Base-by-base conservation (phyloP, 352 stramenopile species). In the Globisporangium yorkense region DNA sequence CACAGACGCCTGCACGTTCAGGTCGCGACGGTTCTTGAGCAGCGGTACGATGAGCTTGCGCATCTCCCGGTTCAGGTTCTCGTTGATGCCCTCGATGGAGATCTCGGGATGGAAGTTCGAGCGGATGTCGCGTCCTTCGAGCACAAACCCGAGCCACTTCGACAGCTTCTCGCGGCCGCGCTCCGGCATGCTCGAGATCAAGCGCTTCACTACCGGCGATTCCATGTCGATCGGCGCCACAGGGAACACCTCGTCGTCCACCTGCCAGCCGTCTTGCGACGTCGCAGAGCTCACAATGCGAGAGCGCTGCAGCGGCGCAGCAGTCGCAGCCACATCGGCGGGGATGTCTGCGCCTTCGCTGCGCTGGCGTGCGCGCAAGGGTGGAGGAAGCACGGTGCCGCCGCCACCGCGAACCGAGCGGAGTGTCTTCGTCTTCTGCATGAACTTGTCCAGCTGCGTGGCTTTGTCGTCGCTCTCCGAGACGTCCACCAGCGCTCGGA, bases 151-250 rank as follows among this genome's bases (percentile, higher is more conserved):
- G 40, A 90, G 71, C 80, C 80, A 90, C 51, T 90, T 88, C 18
- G 71, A 70, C 50, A 90, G 79, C 53, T 88, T 88, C 61, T 81
- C 74, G 44, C 72, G 70, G 0, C 80, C 74, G 59, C 66, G 77
- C 43, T 84, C 80, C 1, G 77, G 77, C 74, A 90, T 82, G 47
- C 61, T 84, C n/a, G 64, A 64, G 51, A 88, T 83, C 41, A 90
- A 59, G 0, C 75, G 74, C 63, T 90, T 74, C 5, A 88, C 71
- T 13, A 90, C 74, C 7, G 78, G 74, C n/a, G 80, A 90, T 37
- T 90, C 80, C 78, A 90, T 86, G 52, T 87, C 71, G 46, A 90
- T 85, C 9, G 77, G 80, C 1, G 72, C 77, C 43, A 83, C 61
- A 8, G 80, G 80, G 33, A 85, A 87, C 18, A 88, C 66, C 37